A percentile compares a stretch with the other conserved stretches of the same genome.
These are phyloP conservation scores for Leishmania lainsoni DNA, from an alignment of 208 protist genomes.

Conservation along the genomic window DNA sequence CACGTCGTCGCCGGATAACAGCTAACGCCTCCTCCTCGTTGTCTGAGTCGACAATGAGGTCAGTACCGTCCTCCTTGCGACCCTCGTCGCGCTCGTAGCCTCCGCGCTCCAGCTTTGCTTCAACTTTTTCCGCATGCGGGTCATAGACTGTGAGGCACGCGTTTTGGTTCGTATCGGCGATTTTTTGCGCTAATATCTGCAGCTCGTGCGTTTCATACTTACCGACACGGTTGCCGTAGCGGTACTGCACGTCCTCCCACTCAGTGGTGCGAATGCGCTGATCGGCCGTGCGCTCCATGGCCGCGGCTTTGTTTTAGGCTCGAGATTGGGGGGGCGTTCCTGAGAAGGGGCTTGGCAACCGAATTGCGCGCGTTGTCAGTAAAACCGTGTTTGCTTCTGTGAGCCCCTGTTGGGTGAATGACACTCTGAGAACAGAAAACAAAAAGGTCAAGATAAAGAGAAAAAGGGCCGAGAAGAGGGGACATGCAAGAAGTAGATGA, in stretches of 20 bases:
- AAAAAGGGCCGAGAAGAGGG: background rate
- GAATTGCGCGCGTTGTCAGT: background rate
- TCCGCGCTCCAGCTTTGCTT: slow-evolving; percentile 70
- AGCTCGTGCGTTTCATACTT: slow-evolving; percentile 86
- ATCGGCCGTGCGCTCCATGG: slow-evolving; percentile 83
- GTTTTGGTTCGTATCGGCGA: slow-evolving; percentile 76
- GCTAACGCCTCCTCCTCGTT: slow-evolving; percentile 83
- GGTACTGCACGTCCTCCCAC: slow-evolving; percentile 93
- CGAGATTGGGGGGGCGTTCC: background rate
- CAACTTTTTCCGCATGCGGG: slow-evolving; percentile 61
- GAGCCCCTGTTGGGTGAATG: background rate
- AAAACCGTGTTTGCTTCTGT: background rate
- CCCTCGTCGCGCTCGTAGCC: slow-evolving; percentile 41
- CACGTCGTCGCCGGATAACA: slow-evolving; percentile 52
- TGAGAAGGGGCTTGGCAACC: slow-evolving; percentile 1
- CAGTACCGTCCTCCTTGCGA: background rate
- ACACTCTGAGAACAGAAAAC: background rate
- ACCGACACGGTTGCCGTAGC: slow-evolving; percentile 85
- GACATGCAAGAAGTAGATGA: background rate
- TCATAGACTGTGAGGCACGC: slow-evolving; percentile 74
- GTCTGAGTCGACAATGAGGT: slow-evolving; percentile 41
- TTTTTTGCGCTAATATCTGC: slow-evolving; percentile 79
- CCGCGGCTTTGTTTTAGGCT: background rate
- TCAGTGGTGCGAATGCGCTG: slow-evolving; percentile 86
- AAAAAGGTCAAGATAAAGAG: background rate